Conservation (phyloP, 139 green algal genomes). For the Closterium sp. region DNA sequence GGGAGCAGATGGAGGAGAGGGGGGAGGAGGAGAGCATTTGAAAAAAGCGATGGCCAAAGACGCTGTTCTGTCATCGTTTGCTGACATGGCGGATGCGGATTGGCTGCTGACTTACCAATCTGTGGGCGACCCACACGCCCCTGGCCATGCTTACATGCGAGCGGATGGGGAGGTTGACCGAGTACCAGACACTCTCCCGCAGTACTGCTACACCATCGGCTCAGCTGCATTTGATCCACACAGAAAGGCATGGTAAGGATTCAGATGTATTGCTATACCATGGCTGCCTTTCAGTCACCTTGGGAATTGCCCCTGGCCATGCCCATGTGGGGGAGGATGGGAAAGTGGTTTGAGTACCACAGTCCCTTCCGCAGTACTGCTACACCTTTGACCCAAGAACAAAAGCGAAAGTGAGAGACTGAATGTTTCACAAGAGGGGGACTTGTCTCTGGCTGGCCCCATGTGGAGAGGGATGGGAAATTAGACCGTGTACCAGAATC, state of each 20-base stretch:
- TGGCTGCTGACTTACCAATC: constrained; percentile 29
- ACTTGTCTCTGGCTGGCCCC: too few species aligned
- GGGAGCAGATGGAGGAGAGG: neutral
- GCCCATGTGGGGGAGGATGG: too few species aligned
- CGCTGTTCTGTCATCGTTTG: too few species aligned
- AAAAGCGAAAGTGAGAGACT: too few species aligned
- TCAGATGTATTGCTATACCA: too few species aligned
- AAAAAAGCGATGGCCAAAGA: neutral
- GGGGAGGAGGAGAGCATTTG: too few species aligned
- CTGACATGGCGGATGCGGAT: neutral
- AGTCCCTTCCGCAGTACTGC: neutral
- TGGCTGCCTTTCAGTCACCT: too few species aligned
- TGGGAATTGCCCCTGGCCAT: too few species aligned
- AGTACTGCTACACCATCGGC: constrained; percentile 29
- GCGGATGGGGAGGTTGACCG: neutral
- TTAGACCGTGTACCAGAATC: too few species aligned
- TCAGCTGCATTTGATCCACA: neutral
- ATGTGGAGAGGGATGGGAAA: too few species aligned
- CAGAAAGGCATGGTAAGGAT: constrained; percentile 12
- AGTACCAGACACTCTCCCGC: neutral
- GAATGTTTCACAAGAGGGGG: too few species aligned
- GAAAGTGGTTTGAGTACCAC: too few species aligned
- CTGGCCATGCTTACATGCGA: neutral
- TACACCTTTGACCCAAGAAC: neutral
- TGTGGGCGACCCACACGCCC: neutral